These are phyloP conservation scores for Osmozyma mogii DNA, from an alignment of 805 yeast genomes.

Conservation along the genomic window DNA sequence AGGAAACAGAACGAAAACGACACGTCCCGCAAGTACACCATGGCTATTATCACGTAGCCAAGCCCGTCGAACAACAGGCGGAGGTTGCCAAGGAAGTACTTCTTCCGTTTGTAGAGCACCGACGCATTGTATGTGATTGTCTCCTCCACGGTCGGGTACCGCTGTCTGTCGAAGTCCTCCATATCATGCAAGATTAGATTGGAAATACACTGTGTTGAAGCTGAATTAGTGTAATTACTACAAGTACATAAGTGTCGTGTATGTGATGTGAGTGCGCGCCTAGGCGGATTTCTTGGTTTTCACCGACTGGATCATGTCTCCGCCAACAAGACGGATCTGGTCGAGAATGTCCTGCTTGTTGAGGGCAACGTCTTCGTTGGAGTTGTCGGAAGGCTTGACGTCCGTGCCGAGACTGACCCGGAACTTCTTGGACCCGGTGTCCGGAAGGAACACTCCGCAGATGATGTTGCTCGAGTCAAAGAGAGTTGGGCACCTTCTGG, in stretches of 20 bases:
- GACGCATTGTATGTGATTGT: conserved; percentile 32
- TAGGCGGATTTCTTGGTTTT: no score
- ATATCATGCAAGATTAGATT: neutral
- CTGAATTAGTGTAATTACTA: neutral
- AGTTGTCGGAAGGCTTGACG: conserved; percentile 50
- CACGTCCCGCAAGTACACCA: conserved; percentile 35
- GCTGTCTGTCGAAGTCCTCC: conserved; percentile 20
- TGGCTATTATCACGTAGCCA: conserved; percentile 28
- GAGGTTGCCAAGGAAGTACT: conserved; percentile 30
- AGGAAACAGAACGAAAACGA: conserved; percentile 24
- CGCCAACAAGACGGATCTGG: conserved; percentile 65
- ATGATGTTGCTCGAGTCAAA: conserved; percentile 55
- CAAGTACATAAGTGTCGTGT: neutral
- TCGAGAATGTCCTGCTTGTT: conserved; percentile 66
- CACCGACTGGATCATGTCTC: conserved; percentile 47
- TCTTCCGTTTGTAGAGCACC: conserved; percentile 35
- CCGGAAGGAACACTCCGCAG: conserved; percentile 77
- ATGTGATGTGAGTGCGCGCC: no score
- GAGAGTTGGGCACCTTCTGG: conserved; percentile 46
- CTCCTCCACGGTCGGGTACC: conserved; percentile 31
- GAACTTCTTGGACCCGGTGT: conserved; percentile 55
- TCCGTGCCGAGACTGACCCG: conserved; percentile 74
- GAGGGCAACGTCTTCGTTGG: conserved; percentile 45
- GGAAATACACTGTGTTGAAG: neutral
- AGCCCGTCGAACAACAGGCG: conserved; percentile 23